phyloP scores from a whole-genome alignment of 805 yeast genomes.

The Yarrowia osloensis region DNA sequence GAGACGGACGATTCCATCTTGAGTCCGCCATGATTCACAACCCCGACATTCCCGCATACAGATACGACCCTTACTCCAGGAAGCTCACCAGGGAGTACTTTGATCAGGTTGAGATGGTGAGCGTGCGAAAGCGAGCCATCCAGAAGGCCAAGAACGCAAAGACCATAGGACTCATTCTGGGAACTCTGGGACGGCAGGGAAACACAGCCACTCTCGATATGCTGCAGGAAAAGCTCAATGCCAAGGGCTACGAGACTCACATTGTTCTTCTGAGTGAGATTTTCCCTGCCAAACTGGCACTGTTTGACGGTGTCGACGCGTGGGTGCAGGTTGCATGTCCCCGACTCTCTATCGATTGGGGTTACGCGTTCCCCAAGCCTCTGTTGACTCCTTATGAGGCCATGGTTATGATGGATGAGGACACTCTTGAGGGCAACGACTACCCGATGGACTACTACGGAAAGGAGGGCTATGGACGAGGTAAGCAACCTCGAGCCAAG shows the following conservation, averaged over 20 bases:
- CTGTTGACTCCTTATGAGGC: conserved; percentile 94
- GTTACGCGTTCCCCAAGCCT: conserved; percentile 93
- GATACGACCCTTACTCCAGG: conserved; percentile 93
- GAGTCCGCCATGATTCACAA: conserved; percentile 98
- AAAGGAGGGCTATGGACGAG: conserved; percentile 89
- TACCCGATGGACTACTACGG: conserved; percentile 98
- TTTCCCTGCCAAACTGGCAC: conserved; percentile 86
- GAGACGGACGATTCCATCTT: conserved; percentile 94
- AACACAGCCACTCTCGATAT: conserved; percentile 72
- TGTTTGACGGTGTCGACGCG: conserved; percentile 91
- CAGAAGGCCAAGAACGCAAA: conserved; percentile 58
- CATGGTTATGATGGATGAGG: conserved; percentile 80
- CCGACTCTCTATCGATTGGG: conserved; percentile 95
- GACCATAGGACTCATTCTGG: conserved; percentile 81
- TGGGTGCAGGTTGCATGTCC: conserved; percentile 99
- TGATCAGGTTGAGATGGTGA: conserved; percentile 79
- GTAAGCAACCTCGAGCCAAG: conserved; percentile 55
- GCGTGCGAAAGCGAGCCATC: conserved; percentile 74
- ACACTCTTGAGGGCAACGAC: conserved; percentile 57
- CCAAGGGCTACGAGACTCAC: conserved; percentile 66
- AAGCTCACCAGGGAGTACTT: conserved; percentile 87
- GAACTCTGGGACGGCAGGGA: conserved; percentile 96
- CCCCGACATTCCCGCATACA: conserved; percentile 85
- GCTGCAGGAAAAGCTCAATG: conserved; percentile 56
- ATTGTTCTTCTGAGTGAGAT: conserved; percentile 88